These are phyloP conservation scores for Senna tora DNA, from an alignment of 306 rosid genomes.

Conservation along the genomic window DNA sequence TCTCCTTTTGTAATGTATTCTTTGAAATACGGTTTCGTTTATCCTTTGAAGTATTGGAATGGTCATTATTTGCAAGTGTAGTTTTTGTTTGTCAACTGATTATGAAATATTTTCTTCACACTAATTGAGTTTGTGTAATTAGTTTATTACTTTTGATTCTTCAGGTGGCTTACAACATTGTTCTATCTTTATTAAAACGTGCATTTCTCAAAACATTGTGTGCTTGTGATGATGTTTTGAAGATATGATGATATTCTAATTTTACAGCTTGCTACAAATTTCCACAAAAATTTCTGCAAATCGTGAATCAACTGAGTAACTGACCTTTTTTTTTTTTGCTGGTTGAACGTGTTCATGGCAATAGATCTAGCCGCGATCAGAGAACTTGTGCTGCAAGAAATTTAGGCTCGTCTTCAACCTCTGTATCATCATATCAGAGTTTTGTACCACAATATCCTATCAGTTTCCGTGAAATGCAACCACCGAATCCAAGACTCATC, in stretches of 20 bases:
- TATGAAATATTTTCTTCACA: background rate
- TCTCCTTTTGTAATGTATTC: background rate
- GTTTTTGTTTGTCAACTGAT: background rate
- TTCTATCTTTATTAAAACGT: background rate
- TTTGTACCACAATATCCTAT: background rate
- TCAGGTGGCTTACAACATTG: background rate
- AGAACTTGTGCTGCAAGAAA: slow-evolving; percentile 11
- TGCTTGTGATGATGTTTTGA: background rate
- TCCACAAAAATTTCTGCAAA: slow-evolving; percentile 29
- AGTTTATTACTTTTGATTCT: too few relatives aligned
- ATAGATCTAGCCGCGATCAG: slow-evolving; percentile 10
- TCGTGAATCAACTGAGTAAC: slow-evolving; percentile 31
- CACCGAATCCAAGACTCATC: slow-evolving; percentile 16
- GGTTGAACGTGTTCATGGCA: slow-evolving; percentile 41
- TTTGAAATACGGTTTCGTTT: too few relatives aligned
- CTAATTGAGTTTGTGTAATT: background rate
- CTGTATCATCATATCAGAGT: background rate
- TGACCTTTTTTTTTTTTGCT: background rate
- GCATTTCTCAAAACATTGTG: too few relatives aligned
- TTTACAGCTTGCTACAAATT: slow-evolving; percentile 15
- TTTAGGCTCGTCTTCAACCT: background rate
- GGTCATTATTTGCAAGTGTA: background rate
- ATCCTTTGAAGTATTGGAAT: too few relatives aligned
- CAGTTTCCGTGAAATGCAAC: background rate
- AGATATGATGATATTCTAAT: background rate